Evolutionary conservation across 495 filamentous ascomycete genomes (phyloP).

Genomic region (Hypomontagnella monticulosa): DNA sequence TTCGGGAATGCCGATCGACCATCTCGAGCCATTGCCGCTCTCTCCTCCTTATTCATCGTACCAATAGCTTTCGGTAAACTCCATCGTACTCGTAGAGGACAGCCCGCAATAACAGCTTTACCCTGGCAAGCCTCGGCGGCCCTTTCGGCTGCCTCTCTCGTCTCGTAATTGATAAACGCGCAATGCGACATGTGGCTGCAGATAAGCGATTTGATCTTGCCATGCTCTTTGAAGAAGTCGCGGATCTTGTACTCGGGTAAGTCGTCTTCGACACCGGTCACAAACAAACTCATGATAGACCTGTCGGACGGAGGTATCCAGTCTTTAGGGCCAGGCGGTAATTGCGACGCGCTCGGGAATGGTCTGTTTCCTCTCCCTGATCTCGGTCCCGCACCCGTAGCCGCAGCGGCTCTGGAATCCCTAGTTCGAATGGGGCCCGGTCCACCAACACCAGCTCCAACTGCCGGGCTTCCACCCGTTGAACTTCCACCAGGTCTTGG

Average conservation of each 20-base stretch:
- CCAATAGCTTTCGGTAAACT: slow-evolving; percentile 90
- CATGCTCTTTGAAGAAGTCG: slow-evolving; percentile 87
- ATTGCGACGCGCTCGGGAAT: slow-evolving; percentile 74
- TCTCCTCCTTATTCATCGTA: slow-evolving; percentile 84
- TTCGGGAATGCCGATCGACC: slow-evolving; percentile 66
- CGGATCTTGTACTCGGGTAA: slow-evolving; percentile 90
- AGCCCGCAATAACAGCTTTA: slow-evolving; percentile 82
- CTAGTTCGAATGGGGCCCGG: slow-evolving; percentile 77
- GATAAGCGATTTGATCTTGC: slow-evolving; percentile 85
- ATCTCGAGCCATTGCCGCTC: slow-evolving; percentile 76
- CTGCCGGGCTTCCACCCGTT: slow-evolving; percentile 56
- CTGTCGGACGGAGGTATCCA: slow-evolving; percentile 82
- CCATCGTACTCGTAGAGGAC: slow-evolving; percentile 90
- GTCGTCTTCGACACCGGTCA: slow-evolving; percentile 96
- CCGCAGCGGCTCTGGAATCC: slow-evolving; percentile 63
- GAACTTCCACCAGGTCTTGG: slow-evolving; percentile 52
- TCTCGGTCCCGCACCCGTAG: slow-evolving; percentile 46
- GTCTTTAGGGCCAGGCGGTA: slow-evolving; percentile 83
- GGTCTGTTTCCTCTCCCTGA: slow-evolving; percentile 58
- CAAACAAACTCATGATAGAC: slow-evolving; percentile 88
- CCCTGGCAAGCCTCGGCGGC: slow-evolving; percentile 88
- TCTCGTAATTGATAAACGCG: slow-evolving; percentile 93
- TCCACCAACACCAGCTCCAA: slow-evolving; percentile 57
- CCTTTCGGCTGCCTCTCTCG: slow-evolving; percentile 80
- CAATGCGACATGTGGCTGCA: slow-evolving; percentile 97